Percentiles rank a stretch among this genome's conserved stretches.
Conservation (phyloP, 768 basidiomycete species). For the Stropharia rugosoannulata region DNA sequence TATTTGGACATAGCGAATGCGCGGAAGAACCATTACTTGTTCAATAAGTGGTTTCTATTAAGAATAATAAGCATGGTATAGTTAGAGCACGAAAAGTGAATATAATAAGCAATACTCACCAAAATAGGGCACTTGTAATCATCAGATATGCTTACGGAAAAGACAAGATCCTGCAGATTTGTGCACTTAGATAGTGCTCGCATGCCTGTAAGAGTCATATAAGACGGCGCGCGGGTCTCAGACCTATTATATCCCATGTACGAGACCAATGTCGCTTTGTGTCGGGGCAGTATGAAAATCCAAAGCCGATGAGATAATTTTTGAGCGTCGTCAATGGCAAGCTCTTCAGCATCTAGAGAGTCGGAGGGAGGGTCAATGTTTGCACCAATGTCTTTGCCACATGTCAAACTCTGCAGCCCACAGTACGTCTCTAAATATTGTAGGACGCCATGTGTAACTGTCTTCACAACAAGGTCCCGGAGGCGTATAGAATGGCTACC, state of each 20-base stretch:
- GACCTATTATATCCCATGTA: not conserved
- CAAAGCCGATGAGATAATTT: not conserved
- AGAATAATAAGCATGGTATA: no score
- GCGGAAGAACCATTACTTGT: no score
- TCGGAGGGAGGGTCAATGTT: not conserved
- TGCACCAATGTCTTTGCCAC: not conserved
- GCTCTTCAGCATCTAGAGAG: not conserved
- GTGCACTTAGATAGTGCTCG: not conserved
- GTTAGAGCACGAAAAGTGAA: no score
- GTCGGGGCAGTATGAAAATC: not conserved
- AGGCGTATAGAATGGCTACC: not conserved
- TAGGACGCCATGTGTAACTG: not conserved
- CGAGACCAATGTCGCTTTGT: not conserved
- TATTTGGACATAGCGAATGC: no score
- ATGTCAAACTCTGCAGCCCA: not conserved
- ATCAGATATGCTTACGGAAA: not conserved
- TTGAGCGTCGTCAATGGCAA: not conserved
- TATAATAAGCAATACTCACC: not conserved
- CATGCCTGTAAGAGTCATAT: not conserved
- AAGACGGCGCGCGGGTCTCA: not conserved
- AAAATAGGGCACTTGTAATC: not conserved
- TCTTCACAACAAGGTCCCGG: not conserved
- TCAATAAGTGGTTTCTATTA: no score
- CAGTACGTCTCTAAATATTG: not conserved
- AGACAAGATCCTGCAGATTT: not conserved